Percentiles rank a stretch among this genome's conserved stretches.
Conservation (phyloP, 116 monocot genomes). For the Cymodocea nodosa region DNA sequence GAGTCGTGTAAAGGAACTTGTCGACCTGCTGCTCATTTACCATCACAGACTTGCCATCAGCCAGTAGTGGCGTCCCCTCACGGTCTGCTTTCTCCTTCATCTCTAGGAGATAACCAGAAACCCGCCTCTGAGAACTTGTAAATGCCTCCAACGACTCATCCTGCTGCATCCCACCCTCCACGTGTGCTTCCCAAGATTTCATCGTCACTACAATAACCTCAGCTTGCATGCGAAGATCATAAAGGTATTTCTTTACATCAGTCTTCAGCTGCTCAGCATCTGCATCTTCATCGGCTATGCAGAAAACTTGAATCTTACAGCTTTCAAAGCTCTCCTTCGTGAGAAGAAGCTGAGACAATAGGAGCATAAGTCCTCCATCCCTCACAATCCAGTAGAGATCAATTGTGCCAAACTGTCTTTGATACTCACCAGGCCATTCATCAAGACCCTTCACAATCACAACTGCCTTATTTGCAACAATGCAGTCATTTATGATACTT, state of each 20-base stretch:
- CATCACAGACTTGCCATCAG: constrained; percentile 49
- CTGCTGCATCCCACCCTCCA: constrained; percentile 34
- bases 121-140: constrained; percentile 40
- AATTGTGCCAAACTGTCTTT: constrained; percentile 84
- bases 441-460: constrained; percentile 96
- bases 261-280: constrained; percentile 88
- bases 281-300: constrained; percentile 90
- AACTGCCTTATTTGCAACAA: constrained; percentile 90
- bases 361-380: constrained; percentile 92
- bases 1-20: constrained; percentile 82
- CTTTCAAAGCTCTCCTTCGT: constrained; percentile 87
- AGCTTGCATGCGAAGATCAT: constrained; percentile 90
- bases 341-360: constrained; percentile 85
- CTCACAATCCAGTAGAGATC: constrained; percentile 96
- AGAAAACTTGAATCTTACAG: constrained; percentile 95
- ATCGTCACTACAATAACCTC: constrained; percentile 87
- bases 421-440: constrained; percentile 97
- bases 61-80: constrained; percentile 52
- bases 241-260: constrained; percentile 86
- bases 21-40: constrained; percentile 79
- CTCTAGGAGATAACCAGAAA: constrained; percentile 47
- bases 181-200: constrained; percentile 66
- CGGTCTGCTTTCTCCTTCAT: constrained; percentile 43
- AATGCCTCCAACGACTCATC: constrained; percentile 68
- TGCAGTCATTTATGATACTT: constrained; percentile 92